Percentiles rank a stretch among this genome's conserved stretches.
Evolutionary conservation across 306 rosid species (phyloP).

Genomic region (Vicia sativa): DNA sequence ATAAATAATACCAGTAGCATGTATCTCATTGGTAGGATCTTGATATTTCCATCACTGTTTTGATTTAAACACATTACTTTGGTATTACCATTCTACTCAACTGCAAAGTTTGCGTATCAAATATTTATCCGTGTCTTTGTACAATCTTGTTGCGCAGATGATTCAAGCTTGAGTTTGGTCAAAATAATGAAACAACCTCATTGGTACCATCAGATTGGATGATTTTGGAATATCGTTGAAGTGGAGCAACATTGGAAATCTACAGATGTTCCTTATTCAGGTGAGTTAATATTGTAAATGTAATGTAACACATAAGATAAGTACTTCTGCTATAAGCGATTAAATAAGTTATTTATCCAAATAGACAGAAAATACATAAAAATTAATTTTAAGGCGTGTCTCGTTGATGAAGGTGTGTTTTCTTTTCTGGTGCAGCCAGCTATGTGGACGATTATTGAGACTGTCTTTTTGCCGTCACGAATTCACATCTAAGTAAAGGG

Average conservation of each 20-base stretch:
- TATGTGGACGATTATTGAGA: slow-evolving; percentile 66
- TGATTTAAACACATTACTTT: neutral
- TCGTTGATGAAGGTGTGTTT: slow-evolving; percentile 21
- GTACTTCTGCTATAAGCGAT: too few species aligned
- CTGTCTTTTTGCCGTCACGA: slow-evolving; percentile 75
- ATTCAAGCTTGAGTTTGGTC: slow-evolving; percentile 62
- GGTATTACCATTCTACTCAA: neutral
- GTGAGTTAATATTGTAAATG: slow-evolving; percentile 39
- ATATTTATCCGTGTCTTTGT: neutral
- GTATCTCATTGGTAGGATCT: slow-evolving; percentile 79
- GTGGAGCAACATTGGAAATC: slow-evolving; percentile 87
- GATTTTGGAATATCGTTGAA: slow-evolving; percentile 76
- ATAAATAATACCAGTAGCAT: slow-evolving; percentile 73
- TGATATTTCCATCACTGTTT: neutral
- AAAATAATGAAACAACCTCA: slow-evolving; percentile 75
- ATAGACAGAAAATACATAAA: too few species aligned
- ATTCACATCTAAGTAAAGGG: slow-evolving; percentile 68
- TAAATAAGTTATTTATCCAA: too few species aligned
- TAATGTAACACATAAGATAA: too few species aligned
- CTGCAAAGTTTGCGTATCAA: neutral
- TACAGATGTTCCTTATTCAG: slow-evolving; percentile 78
- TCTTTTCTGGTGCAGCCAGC: slow-evolving; percentile 61
- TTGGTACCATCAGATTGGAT: slow-evolving; percentile 58
- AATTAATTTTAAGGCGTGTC: neutral
- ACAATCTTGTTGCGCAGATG: slow-evolving; percentile 48